Base-by-base conservation (phyloP, 208 protist genomes). In the Herpetomonas tarakana region DNA sequence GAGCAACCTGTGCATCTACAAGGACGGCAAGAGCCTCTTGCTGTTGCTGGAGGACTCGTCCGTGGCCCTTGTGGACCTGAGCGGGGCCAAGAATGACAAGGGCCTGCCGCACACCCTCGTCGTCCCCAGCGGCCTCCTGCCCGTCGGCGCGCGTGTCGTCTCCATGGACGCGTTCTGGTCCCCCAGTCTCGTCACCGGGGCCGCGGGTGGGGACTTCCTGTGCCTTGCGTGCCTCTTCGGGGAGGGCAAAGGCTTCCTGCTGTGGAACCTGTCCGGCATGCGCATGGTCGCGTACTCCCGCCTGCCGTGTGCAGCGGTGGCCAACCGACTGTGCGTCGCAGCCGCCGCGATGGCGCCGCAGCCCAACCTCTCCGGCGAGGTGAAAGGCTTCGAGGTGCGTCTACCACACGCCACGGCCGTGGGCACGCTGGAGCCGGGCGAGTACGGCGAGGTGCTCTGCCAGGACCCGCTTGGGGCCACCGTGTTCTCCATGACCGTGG, bases 221-320 rank as follows among this genome's bases (percentile, higher is more conserved):
- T 81, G 67, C 28, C 68, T 93, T 21, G 68, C 80, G 28, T 83
- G 69, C 22, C 59, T 81, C 24, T 74, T 93, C 50, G 77, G 59
- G 38, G 76, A 86, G 2, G 55, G 81, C 27, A 82, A 79, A 46
- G 87, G 87, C 12, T 74, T 93, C 30, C 58, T 91, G 14, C 35
- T 93, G 57, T 91, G 80, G 76, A 80, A 89, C 62, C 71, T 93
- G 51, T 76, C 70, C 52, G 59, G 62, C 28, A 91, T 90, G 83
- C 77, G 77, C 29, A 81, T 88, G 66, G 57, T 81, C 52, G 52
- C 68, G 45, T 84, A 82, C 55, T 52, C 62, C 25, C 60, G 74
- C 21, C 74, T 76, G 14, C 55, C 66, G 35, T 88, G 75, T 44
- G 65, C 69, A 25, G 30, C 46, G 11, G 30, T 53, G 6, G 81